Base-by-base conservation (phyloP, 2,329 filamentous ascomycete species). In the Ascochyta koolunga region DNA sequence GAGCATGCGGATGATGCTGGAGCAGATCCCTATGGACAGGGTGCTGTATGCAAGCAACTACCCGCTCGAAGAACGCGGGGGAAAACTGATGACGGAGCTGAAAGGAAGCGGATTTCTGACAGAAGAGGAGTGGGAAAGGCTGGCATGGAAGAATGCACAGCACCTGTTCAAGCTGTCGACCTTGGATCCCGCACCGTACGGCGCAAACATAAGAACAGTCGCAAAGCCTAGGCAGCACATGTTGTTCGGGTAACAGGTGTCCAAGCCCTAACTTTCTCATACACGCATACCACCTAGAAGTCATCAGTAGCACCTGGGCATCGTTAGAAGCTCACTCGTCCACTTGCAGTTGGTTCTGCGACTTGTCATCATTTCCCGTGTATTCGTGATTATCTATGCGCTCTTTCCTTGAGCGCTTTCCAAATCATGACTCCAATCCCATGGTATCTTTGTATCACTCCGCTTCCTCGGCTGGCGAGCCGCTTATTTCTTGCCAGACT, bases 401-500 rank as follows among this genome's bases (percentile, higher is more conserved):
- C 45, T 47, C 55, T 44, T 25, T 57, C 35, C 56, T 50, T 61
- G 43, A 63, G 56, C 58, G 60, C 62, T 57, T 57, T 52, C 48
- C 49, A 58, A 54, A 50, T 60, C 54, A 61, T 59, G 54, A 66
- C 61, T 62, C 58, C 61, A 59, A 54, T 40, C 44, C 54, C 57
- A 50, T 67, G 67, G 67, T 71, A 69, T 71, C 66, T 47, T 29
- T 50, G 6, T 54, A 27, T 41, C 31, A 22, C 24, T 47, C 50
- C 54, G 44, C 49, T 36, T 39, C 42, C 37, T 36, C 25, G 16
- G 25, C 13, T 24, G 6, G 29, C 42, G 37, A 35, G 19, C 29
- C 57, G 65, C 59, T 70, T 67, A 96, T 88, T 97, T 96, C 68
- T 97, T 96, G 78, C 92, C 93, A 59, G 90, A 95, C 86, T 96